Evolutionary conservation across 805 yeast genomes (phyloP).

Genomic region (Kuraishia capsulata): DNA sequence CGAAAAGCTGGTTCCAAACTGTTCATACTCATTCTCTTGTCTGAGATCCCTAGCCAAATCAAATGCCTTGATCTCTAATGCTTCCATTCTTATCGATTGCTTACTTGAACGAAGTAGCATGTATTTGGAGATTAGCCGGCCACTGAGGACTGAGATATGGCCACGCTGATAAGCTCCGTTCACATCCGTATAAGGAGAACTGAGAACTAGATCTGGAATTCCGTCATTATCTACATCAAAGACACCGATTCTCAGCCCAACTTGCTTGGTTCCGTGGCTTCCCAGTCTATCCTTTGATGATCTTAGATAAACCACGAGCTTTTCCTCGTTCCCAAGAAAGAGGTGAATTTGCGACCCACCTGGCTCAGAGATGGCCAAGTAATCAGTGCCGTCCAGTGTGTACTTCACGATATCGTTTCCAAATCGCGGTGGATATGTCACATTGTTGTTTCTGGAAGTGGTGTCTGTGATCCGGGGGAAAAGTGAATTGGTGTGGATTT

Average conservation of each 20-base stretch:
- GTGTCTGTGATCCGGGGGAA: neutral
- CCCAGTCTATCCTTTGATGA: slow-evolving; percentile 24
- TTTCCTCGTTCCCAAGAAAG: slow-evolving; percentile 13
- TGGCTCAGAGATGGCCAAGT: slow-evolving; percentile 40
- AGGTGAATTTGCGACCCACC: slow-evolving; percentile 37
- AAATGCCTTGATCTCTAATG: slow-evolving; percentile 5
- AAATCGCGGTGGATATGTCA: slow-evolving; percentile 24
- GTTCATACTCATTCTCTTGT: slow-evolving; percentile 25
- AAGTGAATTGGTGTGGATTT: slow-evolving; percentile 8
- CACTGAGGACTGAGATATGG: slow-evolving; percentile 22
- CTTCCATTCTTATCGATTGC: slow-evolving; percentile 3
- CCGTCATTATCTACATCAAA: slow-evolving; percentile 29
- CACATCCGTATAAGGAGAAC: slow-evolving; percentile 28
- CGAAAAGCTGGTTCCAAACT: slow-evolving; percentile 29
- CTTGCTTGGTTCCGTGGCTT: slow-evolving; percentile 28
- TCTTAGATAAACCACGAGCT: slow-evolving; percentile 15
- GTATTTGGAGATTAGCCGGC: slow-evolving; percentile 7
- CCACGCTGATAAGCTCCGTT: slow-evolving; percentile 23
- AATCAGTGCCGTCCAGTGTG: slow-evolving; percentile 18
- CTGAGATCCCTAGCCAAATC: slow-evolving; percentile 11
- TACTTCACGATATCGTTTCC: slow-evolving; percentile 30
- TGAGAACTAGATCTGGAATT: slow-evolving; percentile 30
- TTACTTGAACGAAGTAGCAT: neutral
- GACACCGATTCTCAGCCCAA: slow-evolving; percentile 24
- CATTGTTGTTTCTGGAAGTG: slow-evolving; percentile 2